Conservation (phyloP, 2,329 filamentous ascomycete species). For the Ascochyta lentis region DNA sequence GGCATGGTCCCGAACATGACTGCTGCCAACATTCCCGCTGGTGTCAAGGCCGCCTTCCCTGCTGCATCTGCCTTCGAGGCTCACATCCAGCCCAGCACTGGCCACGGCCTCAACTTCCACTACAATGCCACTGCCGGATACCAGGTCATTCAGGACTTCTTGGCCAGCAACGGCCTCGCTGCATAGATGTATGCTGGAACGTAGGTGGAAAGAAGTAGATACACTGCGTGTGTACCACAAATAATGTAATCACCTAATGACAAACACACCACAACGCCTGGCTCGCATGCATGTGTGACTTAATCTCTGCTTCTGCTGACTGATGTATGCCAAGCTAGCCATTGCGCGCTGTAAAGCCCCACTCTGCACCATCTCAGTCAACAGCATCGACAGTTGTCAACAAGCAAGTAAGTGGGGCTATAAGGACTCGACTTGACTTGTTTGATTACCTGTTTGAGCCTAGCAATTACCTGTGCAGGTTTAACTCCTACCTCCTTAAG, state of each 20-base stretch:
- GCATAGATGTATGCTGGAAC: constrained; percentile 2
- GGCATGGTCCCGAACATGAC: constrained; percentile 47
- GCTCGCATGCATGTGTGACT: neutral
- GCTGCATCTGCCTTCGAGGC: constrained; percentile 59
- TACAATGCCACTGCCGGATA: constrained; percentile 53
- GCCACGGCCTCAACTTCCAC: constrained; percentile 56
- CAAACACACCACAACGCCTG: neutral
- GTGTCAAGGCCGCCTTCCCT: constrained; percentile 52
- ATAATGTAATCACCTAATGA: neutral
- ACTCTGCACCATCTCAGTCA: neutral
- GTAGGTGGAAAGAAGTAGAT: neutral
- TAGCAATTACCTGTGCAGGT: too few relatives aligned
- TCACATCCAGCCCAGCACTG: constrained; percentile 60
- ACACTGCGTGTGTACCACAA: neutral
- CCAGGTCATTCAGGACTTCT: constrained; percentile 46
- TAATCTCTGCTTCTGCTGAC: constrained; percentile 1
- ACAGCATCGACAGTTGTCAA: too few relatives aligned
- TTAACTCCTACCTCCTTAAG: too few relatives aligned
- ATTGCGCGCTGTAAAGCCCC: neutral
- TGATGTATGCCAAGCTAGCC: constrained; percentile 1
- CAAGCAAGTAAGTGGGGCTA: too few relatives aligned
- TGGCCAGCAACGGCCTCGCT: constrained; percentile 36
- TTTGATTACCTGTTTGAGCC: too few relatives aligned
- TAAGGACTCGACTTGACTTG: too few relatives aligned
- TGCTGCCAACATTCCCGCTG: constrained; percentile 54